A percentile compares a stretch with the other conserved stretches of the same genome.
Evolutionary conservation across 169 alveolate genomes (phyloP).

Genomic region (Cryptosporidium baileyi): DNA sequence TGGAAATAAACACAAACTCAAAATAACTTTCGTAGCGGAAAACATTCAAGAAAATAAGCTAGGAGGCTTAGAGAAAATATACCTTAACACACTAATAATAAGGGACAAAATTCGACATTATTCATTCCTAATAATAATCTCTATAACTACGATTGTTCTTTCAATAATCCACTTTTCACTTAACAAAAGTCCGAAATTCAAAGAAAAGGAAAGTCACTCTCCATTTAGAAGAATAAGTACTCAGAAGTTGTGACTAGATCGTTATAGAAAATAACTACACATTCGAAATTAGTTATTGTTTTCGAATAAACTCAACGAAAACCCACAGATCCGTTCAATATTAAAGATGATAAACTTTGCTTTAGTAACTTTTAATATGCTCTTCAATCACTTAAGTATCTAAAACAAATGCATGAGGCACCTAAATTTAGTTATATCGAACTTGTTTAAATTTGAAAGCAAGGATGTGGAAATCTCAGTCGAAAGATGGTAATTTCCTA

Average conservation of each 20-base stretch:
- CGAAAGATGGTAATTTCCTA: slow-evolving; percentile 61
- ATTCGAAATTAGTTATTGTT: too few relatives aligned
- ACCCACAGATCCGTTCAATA: too few relatives aligned
- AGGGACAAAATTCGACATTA: background rate
- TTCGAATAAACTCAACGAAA: too few relatives aligned
- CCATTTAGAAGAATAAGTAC: slow-evolving; percentile 64
- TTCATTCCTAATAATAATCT: background rate
- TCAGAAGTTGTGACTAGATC: too few relatives aligned
- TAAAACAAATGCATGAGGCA: slow-evolving; percentile 40
- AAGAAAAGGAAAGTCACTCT: background rate
- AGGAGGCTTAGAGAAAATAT: too few relatives aligned
- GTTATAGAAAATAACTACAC: too few relatives aligned
- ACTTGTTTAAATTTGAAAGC: background rate
- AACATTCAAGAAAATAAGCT: background rate
- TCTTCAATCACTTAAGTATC: too few relatives aligned
- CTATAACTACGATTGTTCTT: background rate
- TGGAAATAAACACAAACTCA: background rate
- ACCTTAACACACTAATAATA: background rate
- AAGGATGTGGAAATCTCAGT: slow-evolving; percentile 2
- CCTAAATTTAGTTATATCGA: background rate
- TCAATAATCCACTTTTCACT: background rate
- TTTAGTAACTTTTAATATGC: too few relatives aligned
- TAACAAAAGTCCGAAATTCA: background rate
- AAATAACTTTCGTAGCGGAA: background rate
- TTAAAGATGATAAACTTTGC: too few relatives aligned